Conservation (phyloP, 2,329 filamentous ascomycete genomes). For the Fusarium cyanostomum region DNA sequence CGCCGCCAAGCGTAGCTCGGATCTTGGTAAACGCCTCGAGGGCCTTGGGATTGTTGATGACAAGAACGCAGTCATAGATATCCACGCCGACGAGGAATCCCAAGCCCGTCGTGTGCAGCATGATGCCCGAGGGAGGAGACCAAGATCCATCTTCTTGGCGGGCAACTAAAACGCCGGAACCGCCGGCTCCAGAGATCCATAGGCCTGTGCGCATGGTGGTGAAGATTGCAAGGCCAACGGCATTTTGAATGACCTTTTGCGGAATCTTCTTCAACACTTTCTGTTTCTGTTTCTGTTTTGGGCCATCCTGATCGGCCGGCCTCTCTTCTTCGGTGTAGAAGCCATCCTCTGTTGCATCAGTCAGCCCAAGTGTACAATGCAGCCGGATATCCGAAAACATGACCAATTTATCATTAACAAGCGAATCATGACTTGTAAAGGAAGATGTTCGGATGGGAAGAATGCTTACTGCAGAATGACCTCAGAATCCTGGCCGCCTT, state of each 20-base stretch:
- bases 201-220: constrained; percentile 74
- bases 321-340: constrained; percentile 56
- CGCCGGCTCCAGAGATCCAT: constrained; percentile 73
- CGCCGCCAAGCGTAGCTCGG: constrained; percentile 78
- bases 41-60: constrained; percentile 81
- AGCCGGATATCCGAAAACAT: not conserved
- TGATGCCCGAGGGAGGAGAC: constrained; percentile 83
- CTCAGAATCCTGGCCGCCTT: constrained; percentile 86
- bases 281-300: constrained; percentile 55
- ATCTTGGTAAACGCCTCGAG: constrained; percentile 79
- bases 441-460: accelerated
- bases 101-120: constrained; percentile 80
- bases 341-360: constrained; percentile 55
- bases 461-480: constrained; percentile 81
- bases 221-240: constrained; percentile 75
- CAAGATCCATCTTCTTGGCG: constrained; percentile 73
- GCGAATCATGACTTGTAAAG: too few relatives aligned
- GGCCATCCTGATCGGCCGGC: constrained; percentile 41
- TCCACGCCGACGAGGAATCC: constrained; percentile 84
- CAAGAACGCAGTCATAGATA: constrained; percentile 87
- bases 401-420: not conserved
- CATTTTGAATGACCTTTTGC: constrained; percentile 67
- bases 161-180: constrained; percentile 70
- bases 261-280: constrained; percentile 63
- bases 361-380: not conserved